Evolutionary conservation across 1,139 yeast genomes (phyloP).

Genomic region (Pichia sp.): DNA sequence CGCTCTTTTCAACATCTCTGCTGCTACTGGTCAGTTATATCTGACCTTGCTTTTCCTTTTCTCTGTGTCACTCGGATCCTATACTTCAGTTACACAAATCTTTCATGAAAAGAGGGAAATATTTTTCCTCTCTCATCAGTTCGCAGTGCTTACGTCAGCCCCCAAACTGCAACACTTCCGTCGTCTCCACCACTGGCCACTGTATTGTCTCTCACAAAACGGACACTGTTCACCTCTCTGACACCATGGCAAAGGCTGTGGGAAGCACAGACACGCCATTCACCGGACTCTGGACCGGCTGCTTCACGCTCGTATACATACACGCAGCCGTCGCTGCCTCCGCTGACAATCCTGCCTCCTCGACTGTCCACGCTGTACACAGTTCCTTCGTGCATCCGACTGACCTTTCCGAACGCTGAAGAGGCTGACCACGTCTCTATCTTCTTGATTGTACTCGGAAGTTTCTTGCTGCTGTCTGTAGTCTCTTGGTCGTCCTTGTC

Average conservation of each 20-base stretch:
- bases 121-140: too few relatives aligned
- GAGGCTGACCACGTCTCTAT: slow-evolving; percentile 71
- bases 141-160: background rate
- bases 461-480: background rate
- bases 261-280: slow-evolving; percentile 55
- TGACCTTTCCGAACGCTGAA: slow-evolving; percentile 32
- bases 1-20: slow-evolving; percentile 11
- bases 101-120: background rate
- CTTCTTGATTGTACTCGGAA: slow-evolving; percentile 58
- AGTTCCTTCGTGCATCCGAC: slow-evolving; percentile 57
- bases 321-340: slow-evolving; percentile 82
- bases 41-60: background rate
- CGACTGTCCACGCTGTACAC: slow-evolving; percentile 87
- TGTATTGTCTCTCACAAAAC: slow-evolving; percentile 63
- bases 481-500: background rate
- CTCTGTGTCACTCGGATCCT: too few relatives aligned
- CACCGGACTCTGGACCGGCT: background rate
- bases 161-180: slow-evolving; percentile 13
- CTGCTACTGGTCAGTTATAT: background rate
- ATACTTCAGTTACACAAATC: too few relatives aligned
- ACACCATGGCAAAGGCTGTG: slow-evolving; percentile 70
- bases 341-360: slow-evolving; percentile 66
- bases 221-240: slow-evolving; percentile 4
- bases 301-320: slow-evolving; percentile 1
- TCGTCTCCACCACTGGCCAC: slow-evolving; percentile 88